Evolutionary conservation across 2,329 filamentous ascomycete species (phyloP).

Genomic region (Diaporthe citri): DNA sequence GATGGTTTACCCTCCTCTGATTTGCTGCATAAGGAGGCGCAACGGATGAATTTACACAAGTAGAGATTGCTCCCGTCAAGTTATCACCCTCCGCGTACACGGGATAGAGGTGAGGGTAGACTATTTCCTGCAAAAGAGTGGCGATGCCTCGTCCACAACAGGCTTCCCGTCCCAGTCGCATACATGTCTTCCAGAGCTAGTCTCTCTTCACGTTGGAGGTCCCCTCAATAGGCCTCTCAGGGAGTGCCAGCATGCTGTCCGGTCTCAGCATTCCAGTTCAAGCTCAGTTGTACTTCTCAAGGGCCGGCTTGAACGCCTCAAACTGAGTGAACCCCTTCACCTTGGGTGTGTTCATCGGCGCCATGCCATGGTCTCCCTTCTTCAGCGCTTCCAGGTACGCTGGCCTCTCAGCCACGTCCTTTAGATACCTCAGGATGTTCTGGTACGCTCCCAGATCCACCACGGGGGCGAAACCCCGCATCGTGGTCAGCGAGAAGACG

Average conservation of each 20-base stretch:
- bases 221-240: background rate
- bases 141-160: background rate
- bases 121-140: background rate
- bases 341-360: constrained; percentile 43
- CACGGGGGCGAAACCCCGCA: constrained; percentile 63
- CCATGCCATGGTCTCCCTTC: constrained; percentile 63
- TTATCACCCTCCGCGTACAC: background rate
- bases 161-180: background rate
- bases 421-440: constrained; percentile 60
- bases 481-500: constrained; percentile 71
- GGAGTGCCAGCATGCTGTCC: no score
- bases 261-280: no score
- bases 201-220: background rate
- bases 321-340: constrained; percentile 36
- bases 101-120: background rate
- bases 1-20: background rate
- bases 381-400: constrained; percentile 61
- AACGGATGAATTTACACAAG: background rate
- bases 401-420: constrained; percentile 57
- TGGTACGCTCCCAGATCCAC: constrained; percentile 56
- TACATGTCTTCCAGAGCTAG: background rate
- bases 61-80: background rate
- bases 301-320: background rate
- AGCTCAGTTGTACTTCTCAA: constrained; percentile 13
- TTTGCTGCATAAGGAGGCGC: background rate